These are phyloP conservation scores for Stagonosporopsis cucurbitacearum DNA, from an alignment of 2,329 filamentous ascomycete species.

Conservation along the genomic window DNA sequence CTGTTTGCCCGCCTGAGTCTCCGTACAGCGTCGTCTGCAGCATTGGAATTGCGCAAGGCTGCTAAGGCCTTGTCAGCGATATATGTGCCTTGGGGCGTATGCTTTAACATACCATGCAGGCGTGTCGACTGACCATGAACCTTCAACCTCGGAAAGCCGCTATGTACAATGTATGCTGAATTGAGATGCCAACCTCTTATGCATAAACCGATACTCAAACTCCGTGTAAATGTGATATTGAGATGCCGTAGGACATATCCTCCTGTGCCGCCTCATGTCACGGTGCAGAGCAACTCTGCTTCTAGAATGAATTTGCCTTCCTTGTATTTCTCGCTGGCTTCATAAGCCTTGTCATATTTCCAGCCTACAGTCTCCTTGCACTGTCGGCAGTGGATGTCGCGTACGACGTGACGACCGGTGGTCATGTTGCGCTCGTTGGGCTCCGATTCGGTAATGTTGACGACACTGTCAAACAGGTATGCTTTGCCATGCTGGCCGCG, in stretches of 20 bases:
- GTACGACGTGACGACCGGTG: conserved; percentile 90
- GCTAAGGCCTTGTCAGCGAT: background rate
- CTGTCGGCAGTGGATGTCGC: conserved; percentile 89
- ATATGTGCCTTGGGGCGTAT: background rate
- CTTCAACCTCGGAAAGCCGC: background rate
- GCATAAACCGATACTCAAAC: conserved; percentile 22
- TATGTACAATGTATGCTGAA: background rate
- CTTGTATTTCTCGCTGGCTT: conserved; percentile 94
- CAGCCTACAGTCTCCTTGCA: conserved; percentile 94
- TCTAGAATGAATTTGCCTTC: conserved; percentile 98
- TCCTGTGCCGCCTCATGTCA: conserved; percentile 54
- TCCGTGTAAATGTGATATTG: conserved; percentile 32
- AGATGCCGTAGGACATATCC: background rate
- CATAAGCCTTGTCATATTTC: conserved; percentile 99
- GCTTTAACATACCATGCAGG: background rate
- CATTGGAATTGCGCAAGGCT: background rate
- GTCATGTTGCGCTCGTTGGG: conserved; percentile 98
- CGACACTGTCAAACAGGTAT: conserved; percentile 92
- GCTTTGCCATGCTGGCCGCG: conserved; percentile 98
- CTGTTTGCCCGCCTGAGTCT: background rate
- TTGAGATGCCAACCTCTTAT: conserved; percentile 7
- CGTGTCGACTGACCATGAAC: background rate
- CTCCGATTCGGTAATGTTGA: conserved; percentile 85
- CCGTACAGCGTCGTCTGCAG: background rate
- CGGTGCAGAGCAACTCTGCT: conserved; percentile 84